A percentile compares a stretch with the other conserved stretches of the same genome.
Evolutionary conservation across 495 filamentous ascomycete genomes (phyloP).

Genomic region (Bryoglossum gracile): DNA sequence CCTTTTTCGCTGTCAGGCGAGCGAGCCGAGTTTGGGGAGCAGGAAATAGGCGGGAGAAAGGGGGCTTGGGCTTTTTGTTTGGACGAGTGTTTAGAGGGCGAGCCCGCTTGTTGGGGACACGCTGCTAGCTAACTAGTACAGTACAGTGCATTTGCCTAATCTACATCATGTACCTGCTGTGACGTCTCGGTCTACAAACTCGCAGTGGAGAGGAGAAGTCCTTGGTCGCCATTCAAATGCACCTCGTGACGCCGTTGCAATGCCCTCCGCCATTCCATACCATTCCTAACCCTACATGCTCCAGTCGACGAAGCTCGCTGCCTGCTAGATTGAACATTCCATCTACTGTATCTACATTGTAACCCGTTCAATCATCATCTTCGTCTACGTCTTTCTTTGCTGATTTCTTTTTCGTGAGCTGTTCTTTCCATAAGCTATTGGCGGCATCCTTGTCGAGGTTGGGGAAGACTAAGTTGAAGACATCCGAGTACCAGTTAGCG

Average conservation of each 20-base stretch:
- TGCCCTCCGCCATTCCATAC: conserved; percentile 1
- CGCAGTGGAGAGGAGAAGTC: conserved; percentile 18
- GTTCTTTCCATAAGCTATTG: conserved; percentile 65
- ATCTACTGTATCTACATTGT: conserved; percentile 16
- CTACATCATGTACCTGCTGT: conserved; percentile 12
- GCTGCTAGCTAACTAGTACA: too few species aligned
- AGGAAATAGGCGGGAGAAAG: too few species aligned
- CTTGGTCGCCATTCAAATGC: conserved; percentile 11
- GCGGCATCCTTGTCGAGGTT: conserved; percentile 66
- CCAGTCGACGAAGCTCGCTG: neutral
- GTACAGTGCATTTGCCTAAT: too few species aligned
- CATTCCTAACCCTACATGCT: conserved; percentile 11
- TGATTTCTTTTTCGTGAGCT: conserved; percentile 52
- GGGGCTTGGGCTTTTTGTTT: too few species aligned
- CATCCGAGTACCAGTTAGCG: conserved; percentile 88
- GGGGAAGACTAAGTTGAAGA: conserved; percentile 87
- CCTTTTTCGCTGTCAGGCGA: too few species aligned
- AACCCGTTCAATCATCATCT: conserved; percentile 30
- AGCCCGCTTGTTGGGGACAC: too few species aligned
- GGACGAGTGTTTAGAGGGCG: too few species aligned
- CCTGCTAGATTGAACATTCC: too few species aligned
- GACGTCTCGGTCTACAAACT: conserved; percentile 9
- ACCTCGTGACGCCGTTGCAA: conserved; percentile 11
- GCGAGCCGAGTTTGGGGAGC: too few species aligned
- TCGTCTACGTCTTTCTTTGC: conserved; percentile 33